Evolutionary conservation across 805 yeast species (phyloP).

Genomic region (Hanseniaspora singularis): DNA sequence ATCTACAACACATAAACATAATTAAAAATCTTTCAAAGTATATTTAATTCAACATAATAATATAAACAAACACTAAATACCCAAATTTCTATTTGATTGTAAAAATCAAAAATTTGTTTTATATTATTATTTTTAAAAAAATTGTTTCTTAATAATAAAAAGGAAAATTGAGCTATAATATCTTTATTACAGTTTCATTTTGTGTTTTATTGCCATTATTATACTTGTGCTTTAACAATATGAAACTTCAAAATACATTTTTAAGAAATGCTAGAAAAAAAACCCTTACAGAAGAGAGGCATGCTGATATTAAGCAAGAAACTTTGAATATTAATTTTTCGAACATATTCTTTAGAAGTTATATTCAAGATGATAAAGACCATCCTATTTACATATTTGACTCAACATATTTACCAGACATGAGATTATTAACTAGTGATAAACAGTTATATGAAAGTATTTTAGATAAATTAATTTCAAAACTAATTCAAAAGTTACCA

Average conservation of each 20-base stretch:
- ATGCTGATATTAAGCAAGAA: conserved; percentile 7
- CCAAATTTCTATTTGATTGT: no score
- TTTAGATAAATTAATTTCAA: conserved; percentile 44
- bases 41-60: no score
- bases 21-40: no score
- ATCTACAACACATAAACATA: no score
- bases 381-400: conserved; percentile 74
- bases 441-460: conserved; percentile 30
- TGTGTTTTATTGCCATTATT: no score
- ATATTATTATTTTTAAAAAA: no score
- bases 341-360: conserved; percentile 46
- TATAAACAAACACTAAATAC: no score
- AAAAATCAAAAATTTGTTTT: no score
- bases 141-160: no score
- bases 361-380: conserved; percentile 53
- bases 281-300: conserved; percentile 18
- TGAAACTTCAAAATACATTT: not conserved
- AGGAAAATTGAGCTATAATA: no score
- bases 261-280: conserved; percentile 20
- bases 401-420: conserved; percentile 61
- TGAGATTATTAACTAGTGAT: conserved; percentile 30
- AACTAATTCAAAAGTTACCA: conserved; percentile 49
- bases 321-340: conserved; percentile 28
- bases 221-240: no score
- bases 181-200: no score